These are phyloP conservation scores for Blumeriella jaapii DNA, from an alignment of 2,329 filamentous ascomycete species.

Conservation along the genomic window DNA sequence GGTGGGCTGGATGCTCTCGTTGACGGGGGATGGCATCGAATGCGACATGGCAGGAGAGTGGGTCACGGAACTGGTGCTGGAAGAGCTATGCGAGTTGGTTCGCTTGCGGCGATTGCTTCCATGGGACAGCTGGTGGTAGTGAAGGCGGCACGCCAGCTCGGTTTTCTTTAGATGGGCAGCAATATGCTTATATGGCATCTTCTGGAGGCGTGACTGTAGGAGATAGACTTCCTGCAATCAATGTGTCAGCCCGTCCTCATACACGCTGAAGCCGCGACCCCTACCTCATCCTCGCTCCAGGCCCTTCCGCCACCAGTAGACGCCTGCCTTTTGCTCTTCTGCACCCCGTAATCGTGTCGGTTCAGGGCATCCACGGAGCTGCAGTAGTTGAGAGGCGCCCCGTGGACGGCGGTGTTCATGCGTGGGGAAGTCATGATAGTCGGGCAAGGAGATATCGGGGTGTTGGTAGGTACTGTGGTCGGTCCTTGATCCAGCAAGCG, in stretches of 20 bases:
- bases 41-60: conserved; percentile 40
- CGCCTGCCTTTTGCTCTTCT: conserved; percentile 55
- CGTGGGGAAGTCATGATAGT: conserved; percentile 26
- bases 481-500: conserved; percentile 26
- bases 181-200: conserved; percentile 88
- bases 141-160: conserved; percentile 74
- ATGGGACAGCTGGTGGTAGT: conserved; percentile 78
- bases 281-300: conserved; percentile 78
- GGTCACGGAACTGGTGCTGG: conserved; percentile 39
- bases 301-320: conserved; percentile 67
- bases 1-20: conserved; percentile 27
- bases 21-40: conserved; percentile 39
- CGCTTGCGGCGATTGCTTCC: conserved; percentile 72
- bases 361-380: conserved; percentile 40
- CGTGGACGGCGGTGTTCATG: conserved; percentile 26
- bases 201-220: conserved; percentile 71
- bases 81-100: conserved; percentile 57
- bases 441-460: conserved; percentile 11
- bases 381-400: conserved; percentile 23
- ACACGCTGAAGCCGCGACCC: conserved; percentile 1
- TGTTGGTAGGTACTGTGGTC: conserved; percentile 17
- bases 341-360: conserved; percentile 47
- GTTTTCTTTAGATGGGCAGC: conserved; percentile 78
- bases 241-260: conserved; percentile 7
- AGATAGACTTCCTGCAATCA: conserved; percentile 62